These are phyloP conservation scores for Yamadazyma triangularis DNA, from an alignment of 1,139 yeast species.

Conservation along the genomic window DNA sequence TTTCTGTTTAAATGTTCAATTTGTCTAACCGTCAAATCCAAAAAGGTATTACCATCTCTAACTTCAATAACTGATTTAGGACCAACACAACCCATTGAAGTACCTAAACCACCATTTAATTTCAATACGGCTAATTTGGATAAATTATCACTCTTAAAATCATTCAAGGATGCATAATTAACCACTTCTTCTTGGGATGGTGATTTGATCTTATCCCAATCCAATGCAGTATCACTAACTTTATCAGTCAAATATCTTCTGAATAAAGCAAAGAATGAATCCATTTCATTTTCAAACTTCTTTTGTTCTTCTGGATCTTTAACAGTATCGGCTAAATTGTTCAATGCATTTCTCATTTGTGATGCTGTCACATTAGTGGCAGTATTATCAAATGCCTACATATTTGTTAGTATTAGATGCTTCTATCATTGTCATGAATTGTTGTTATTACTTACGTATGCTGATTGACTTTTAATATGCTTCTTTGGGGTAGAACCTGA, in stretches of 20 bases:
- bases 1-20: constrained; percentile 92
- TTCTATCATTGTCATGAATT: too few species aligned
- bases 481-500: constrained; percentile 36
- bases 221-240: constrained; percentile 78
- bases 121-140: constrained; percentile 90
- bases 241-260: constrained; percentile 89
- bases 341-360: constrained; percentile 95
- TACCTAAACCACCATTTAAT: constrained; percentile 96
- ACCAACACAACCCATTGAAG: constrained; percentile 99
- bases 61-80: constrained; percentile 98
- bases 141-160: constrained; percentile 45
- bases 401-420: neutral
- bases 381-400: constrained; percentile 86
- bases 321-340: constrained; percentile 81
- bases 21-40: constrained; percentile 93
- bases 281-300: constrained; percentile 89
- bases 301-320: constrained; percentile 50
- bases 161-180: constrained; percentile 52
- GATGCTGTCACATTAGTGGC: constrained; percentile 96
- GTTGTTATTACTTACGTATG: constrained; percentile 57
- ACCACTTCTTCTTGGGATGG: constrained; percentile 88
- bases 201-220: constrained; percentile 95
- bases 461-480: constrained; percentile 71
- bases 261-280: constrained; percentile 86
- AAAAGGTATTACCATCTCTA: constrained; percentile 95